Evolutionary conservation across 441 rosid species (phyloP), one percentile per base, ranked within the genome.

Genomic region (Manihot esculenta): DNA sequence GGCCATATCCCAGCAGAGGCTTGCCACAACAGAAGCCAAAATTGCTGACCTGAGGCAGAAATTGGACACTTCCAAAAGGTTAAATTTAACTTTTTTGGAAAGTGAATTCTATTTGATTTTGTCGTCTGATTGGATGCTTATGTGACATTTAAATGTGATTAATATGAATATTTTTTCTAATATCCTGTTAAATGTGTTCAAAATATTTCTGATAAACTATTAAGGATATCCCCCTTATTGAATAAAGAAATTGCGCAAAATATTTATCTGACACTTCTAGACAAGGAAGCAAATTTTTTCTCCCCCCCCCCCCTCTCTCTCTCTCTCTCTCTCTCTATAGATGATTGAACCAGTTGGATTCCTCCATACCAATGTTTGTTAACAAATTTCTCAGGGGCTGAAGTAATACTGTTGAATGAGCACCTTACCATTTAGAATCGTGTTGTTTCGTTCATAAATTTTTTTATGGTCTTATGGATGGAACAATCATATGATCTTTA

Each of bases 1-100:
- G 78, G 98, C 99, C 44, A 72, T 82, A 57, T 91, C 99, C 68
- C 98, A 96, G 79, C 99, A 91, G 78, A 86, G 78, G 82, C 84
- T 96, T 78, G 99, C 97, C 73, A 88, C 97, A 77, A 96, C 97
- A 20, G 99, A 96, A 85, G 97, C 98, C 62, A 98, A 93, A 82
- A 90, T 96, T 85, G 94, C 94, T 78, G 97, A 93, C 65, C 76
- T 87, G 84, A 87, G 97, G 77, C 96, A 87, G 79, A 89, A 83
- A 78, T 81, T 86, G 77, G 97, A 96, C 74, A 84, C 84, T 80
- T 88, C 89, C 70, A 96, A 86, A 85, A 89, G 97, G 99, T 93
- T 61, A 77, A 54, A 70, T 70, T 61, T 57, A 35, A 15, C 11
- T 66, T 45, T 48, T 15, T n/a, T 64, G 53, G 56, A 64, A 71